Evolutionary conservation across 2,329 filamentous ascomycete species (phyloP), one percentile per base, ranked within the genome.

Genomic region (Venturia oleaginea): DNA sequence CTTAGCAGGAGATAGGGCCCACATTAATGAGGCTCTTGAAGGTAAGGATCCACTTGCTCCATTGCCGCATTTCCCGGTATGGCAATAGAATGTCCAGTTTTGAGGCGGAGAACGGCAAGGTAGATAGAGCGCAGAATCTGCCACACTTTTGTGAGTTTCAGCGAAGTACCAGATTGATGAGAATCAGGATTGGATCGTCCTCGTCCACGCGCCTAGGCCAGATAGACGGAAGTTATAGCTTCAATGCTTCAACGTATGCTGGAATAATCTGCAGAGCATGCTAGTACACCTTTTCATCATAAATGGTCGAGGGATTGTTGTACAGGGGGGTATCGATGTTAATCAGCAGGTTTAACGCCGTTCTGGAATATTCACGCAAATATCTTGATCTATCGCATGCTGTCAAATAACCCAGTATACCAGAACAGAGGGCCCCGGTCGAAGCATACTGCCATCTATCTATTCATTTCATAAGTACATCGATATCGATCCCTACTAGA

Each of bases 151-250:
- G 22, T 54, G 22, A 4, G 24, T 30, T 30, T 57, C n/a, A 22
- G 51, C 30, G 51, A 57, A 15, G 51, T 22, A 34, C 27, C 27
- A 57, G 27, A 57, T 57, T 57, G 51, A 57, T 57, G 51, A 57
- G 30, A 4, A 19, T 30, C 3, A 30, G 13, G 30, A 19, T n/a
- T 2, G 27, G 51, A 57, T 54, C 51, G 51, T n/a, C 15, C 17
- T 32, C 30, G 27, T 57, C 27, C 51, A 34, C 51, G 51, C 51
- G 27, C 51, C 8, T 54, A 30, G 22, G 48, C 46, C 22, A 30
- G 22, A 51, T 51, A 30, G 24, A 51, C 13, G 42, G 19, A 22
- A 51, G 46, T 51, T 22, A 27, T 10, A 51, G 46, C 15, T 46
- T 46, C n/a, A 15, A 8, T 46, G 42, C 15, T 54, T 15, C 48